phyloP scores from a whole-genome alignment of 2,329 filamentous ascomycete species.

The Fonsecaea multimorphosa region DNA sequence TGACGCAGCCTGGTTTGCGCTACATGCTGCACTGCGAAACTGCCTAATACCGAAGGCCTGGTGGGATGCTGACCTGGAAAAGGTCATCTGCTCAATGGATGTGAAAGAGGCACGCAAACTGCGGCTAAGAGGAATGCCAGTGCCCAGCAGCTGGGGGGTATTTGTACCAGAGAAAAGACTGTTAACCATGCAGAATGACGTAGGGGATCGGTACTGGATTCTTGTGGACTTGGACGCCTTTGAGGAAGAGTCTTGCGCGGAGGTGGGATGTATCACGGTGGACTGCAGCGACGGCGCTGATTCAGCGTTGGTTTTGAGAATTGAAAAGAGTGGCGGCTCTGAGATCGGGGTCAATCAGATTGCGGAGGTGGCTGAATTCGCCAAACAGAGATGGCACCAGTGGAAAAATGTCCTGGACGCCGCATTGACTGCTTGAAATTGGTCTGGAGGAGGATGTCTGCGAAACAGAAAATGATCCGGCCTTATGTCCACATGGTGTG shows the following conservation, averaged over 20 bases:
- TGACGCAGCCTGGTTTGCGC: conserved; percentile 85
- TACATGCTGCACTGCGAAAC: conserved; percentile 79
- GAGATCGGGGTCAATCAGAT: conserved; percentile 67
- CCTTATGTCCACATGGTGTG: not conserved
- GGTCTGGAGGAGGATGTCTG: not conserved
- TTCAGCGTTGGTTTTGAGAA: conserved; percentile 63
- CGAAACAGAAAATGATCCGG: not conserved
- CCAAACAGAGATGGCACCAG: conserved; percentile 65
- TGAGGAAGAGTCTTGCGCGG: conserved; percentile 83
- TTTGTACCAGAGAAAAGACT: conserved; percentile 70
- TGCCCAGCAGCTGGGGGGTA: conserved; percentile 78
- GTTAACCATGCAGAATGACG: conserved; percentile 44
- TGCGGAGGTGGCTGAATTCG: conserved; percentile 63
- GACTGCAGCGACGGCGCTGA: conserved; percentile 62
- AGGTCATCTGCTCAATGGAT: conserved; percentile 74
- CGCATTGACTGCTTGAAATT: conserved; percentile 11
- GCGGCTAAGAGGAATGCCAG: conserved; percentile 68
- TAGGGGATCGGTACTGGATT: conserved; percentile 68
- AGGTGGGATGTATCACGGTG: conserved; percentile 83
- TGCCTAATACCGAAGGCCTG: conserved; percentile 77
- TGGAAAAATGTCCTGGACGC: conserved; percentile 35
- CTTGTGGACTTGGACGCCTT: conserved; percentile 87
- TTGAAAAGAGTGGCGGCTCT: conserved; percentile 85
- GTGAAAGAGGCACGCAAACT: conserved; percentile 63
- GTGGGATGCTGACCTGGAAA: conserved; percentile 83